Evolutionary conservation across 768 basidiomycete species (phyloP).

Genomic region (Collybiopsis confluens): DNA sequence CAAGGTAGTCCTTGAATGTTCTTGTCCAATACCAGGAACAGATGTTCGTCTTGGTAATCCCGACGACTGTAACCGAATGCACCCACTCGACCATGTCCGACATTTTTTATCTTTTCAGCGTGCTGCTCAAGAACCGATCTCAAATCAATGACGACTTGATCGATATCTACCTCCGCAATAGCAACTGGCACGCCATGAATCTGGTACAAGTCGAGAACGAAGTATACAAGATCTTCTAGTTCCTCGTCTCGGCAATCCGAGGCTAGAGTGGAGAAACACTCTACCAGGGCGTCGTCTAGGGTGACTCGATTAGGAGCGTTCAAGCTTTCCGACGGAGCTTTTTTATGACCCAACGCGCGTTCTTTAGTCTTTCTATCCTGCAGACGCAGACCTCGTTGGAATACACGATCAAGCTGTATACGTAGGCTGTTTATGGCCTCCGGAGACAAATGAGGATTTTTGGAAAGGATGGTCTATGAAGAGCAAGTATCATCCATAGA

Average conservation of each 20-base stretch:
- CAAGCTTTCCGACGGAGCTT: constrained; percentile 27
- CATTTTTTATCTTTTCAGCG: constrained; percentile 26
- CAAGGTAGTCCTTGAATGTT: constrained; percentile 87
- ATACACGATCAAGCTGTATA: constrained; percentile 68
- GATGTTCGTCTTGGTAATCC: constrained; percentile 53
- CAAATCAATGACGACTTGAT: constrained; percentile 85
- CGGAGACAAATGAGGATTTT: constrained; percentile 34
- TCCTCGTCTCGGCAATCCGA: constrained; percentile 88
- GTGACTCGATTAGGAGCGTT: constrained; percentile 38
- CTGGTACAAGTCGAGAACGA: constrained; percentile 90
- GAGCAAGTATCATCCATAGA: constrained; percentile 3
- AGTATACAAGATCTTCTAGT: constrained; percentile 91
- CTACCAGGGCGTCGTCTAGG: constrained; percentile 72
- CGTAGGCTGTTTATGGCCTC: constrained; percentile 55
- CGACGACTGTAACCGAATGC: constrained; percentile 7
- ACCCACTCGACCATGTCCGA: constrained; percentile 8
- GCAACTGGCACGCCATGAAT: constrained; percentile 89
- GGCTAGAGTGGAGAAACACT: constrained; percentile 81
- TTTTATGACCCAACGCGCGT: constrained; percentile 29
- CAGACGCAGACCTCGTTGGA: constrained; percentile 57
- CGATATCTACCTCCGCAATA: constrained; percentile 86
- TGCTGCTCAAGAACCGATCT: constrained; percentile 75
- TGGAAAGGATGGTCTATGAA: constrained; percentile 58
- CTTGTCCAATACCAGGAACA: constrained; percentile 88
- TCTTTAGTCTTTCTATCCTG: constrained; percentile 59